A percentile compares a stretch with the other conserved stretches of the same genome.
Evolutionary conservation across 345 rosid genomes (phyloP).

Genomic region (Euphorbia pulcherrima): DNA sequence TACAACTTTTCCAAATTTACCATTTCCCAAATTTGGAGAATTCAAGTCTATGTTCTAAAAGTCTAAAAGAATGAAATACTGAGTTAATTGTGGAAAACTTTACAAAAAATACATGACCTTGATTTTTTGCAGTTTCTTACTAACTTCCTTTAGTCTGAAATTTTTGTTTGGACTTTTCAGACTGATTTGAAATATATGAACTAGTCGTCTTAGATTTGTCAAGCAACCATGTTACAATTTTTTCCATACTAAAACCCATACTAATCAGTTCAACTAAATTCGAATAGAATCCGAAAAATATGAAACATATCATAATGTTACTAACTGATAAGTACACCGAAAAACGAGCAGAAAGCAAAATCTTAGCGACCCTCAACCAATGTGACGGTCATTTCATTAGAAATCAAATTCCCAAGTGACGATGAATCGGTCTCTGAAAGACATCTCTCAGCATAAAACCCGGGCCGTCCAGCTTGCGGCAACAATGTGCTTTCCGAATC

Average conservation of each 20-base stretch:
- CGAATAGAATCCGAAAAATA: neutral
- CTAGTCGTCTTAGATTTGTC: no score
- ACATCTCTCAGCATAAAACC: slow-evolving; percentile 11
- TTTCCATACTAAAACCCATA: neutral
- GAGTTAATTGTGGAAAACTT: no score
- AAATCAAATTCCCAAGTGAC: slow-evolving; percentile 9
- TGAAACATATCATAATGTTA: neutral
- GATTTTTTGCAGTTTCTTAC: neutral
- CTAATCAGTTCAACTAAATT: neutral
- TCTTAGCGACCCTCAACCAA: slow-evolving; percentile 6
- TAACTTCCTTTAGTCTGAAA: no score
- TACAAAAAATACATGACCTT: no score
- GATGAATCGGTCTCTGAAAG: slow-evolving; percentile 16
- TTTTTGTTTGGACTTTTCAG: neutral
- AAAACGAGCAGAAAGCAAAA: neutral
- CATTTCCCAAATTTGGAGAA: no score
- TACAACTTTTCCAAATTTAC: no score
- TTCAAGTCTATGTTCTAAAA: no score
- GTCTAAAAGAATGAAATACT: no score
- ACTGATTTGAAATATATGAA: no score
- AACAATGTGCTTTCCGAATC: slow-evolving; percentile 22
- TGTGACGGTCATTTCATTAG: slow-evolving; percentile 13
- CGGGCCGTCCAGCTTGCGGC: slow-evolving; percentile 2
- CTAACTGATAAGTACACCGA: neutral
- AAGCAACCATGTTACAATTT: neutral